Conservation (phyloP, 257 asterid species). For the Perilla frutescens region DNA sequence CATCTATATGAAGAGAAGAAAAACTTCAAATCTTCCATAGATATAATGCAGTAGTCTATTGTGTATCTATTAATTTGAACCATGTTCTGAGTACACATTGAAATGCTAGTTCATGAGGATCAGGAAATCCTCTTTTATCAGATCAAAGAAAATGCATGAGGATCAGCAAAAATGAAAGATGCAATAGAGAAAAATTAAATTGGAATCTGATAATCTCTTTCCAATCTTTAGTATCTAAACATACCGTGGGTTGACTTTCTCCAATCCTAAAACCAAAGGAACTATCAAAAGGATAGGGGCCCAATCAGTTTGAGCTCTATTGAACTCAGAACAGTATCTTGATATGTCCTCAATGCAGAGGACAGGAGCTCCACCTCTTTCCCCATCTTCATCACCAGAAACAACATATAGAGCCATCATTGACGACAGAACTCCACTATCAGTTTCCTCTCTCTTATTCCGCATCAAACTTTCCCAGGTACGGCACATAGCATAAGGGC, state of each 20-base stretch:
- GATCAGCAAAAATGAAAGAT: slow-evolving; percentile 4
- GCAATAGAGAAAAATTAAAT: not conserved
- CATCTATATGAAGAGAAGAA: too few relatives aligned
- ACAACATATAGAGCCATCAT: slow-evolving; percentile 77
- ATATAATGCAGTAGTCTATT: slow-evolving; percentile 9
- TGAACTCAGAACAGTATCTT: slow-evolving; percentile 57
- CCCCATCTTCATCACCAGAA: slow-evolving; percentile 98
- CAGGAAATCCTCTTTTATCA: slow-evolving; percentile 3
- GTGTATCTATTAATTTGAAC: not conserved
- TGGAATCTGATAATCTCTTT: not conserved
- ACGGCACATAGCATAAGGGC: slow-evolving; percentile 98
- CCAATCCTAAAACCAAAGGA: slow-evolving; percentile 97
- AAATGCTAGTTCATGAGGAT: not conserved
- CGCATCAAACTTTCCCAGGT: slow-evolving; percentile 89
- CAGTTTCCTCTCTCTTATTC: slow-evolving; percentile 49
- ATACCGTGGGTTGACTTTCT: slow-evolving; percentile 93
- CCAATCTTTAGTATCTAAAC: slow-evolving; percentile 18
- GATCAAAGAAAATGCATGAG: not conserved
- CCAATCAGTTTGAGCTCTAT: slow-evolving; percentile 63
- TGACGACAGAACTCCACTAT: slow-evolving; percentile 48
- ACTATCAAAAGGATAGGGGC: slow-evolving; percentile 79
- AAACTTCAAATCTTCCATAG: not conserved
- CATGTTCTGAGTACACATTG: not conserved
- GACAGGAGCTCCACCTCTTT: slow-evolving; percentile 99
- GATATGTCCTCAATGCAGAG: slow-evolving; percentile 74